These are phyloP conservation scores for Rhodotorula graminis DNA, from an alignment of 768 basidiomycete species.

Conservation along the genomic window DNA sequence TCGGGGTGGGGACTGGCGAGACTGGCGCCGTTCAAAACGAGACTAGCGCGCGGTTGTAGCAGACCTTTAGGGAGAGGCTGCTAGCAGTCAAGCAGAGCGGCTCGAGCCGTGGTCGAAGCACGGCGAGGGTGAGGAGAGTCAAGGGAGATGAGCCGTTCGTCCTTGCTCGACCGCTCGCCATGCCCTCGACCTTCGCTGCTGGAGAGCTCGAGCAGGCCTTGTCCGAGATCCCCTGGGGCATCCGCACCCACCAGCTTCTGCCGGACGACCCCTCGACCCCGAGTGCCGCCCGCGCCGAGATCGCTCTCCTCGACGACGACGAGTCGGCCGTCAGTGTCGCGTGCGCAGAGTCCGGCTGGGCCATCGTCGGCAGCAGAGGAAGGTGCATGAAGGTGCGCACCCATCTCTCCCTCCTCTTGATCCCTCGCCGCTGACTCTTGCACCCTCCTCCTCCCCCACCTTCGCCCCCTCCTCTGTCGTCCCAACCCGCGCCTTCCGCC, in stretches of 20 bases:
- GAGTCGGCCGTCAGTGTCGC: background rate
- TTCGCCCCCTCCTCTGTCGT: background rate
- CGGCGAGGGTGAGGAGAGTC: too few species aligned
- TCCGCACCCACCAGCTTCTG: background rate
- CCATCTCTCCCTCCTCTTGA: background rate
- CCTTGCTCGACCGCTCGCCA: background rate
- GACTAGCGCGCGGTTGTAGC: too few species aligned
- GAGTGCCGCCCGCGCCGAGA: background rate
- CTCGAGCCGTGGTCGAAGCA: too few species aligned
- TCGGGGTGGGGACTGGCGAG: background rate
- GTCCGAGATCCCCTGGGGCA: constrained; percentile 21
- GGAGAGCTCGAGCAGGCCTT: constrained; percentile 10
- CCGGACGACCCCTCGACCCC: background rate
- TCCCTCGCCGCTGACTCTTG: background rate
- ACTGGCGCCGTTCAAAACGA: too few species aligned
- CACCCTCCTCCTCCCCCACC: background rate
- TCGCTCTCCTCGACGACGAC: constrained; percentile 15
- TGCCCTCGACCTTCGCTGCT: background rate
- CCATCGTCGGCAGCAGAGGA: background rate
- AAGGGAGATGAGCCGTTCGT: background rate
- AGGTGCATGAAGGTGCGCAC: background rate
- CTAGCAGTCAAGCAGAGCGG: too few species aligned
- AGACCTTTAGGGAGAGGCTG: too few species aligned
- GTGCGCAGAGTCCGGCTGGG: constrained; percentile 10
- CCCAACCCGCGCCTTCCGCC: background rate